A percentile compares a stretch with the other conserved stretches of the same genome.
Conservation (phyloP, 768 basidiomycete genomes). For the Tulasnella sp. region DNA sequence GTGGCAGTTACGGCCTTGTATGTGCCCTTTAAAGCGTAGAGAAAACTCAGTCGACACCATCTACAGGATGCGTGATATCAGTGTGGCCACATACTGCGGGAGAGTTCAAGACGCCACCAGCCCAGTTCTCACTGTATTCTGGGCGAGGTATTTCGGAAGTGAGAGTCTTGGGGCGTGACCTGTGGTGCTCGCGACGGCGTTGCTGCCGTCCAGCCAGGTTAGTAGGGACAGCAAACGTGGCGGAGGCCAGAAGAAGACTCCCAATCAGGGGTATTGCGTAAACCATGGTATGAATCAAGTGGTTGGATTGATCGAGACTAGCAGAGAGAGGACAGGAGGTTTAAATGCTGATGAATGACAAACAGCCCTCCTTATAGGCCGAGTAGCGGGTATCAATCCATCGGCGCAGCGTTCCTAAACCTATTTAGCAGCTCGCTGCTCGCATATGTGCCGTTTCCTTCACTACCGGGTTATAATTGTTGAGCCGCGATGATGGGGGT, state of each 20-base stretch:
- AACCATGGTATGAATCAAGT: too few species aligned
- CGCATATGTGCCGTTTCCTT: too few species aligned
- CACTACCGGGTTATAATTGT: too few species aligned
- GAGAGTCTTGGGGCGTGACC: slow-evolving; percentile 15
- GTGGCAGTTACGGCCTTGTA: slow-evolving; percentile 30
- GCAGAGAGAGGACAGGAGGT: too few species aligned
- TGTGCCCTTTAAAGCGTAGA: slow-evolving; percentile 22
- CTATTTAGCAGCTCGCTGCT: too few species aligned
- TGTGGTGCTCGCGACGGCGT: slow-evolving; percentile 22
- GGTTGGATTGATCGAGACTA: too few species aligned
- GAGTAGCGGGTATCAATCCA: too few species aligned
- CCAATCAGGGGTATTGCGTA: slow-evolving; percentile 21
- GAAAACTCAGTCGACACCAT: too few species aligned
- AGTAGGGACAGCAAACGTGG: slow-evolving; percentile 21
- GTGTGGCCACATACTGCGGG: slow-evolving; percentile 21
- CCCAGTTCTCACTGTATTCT: slow-evolving; percentile 30
- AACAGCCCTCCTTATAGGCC: too few species aligned
- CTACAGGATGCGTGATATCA: background rate
- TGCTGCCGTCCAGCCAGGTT: slow-evolving; percentile 17
- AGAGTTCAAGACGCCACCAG: slow-evolving; percentile 27
- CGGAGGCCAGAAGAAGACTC: slow-evolving; percentile 22
- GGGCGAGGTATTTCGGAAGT: slow-evolving; percentile 16
- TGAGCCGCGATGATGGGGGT: too few species aligned
- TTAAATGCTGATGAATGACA: too few species aligned
- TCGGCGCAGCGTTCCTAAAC: too few species aligned